Percentiles rank a stretch among this genome's conserved stretches.
Evolutionary conservation across 1,284 basidiomycete species (phyloP).

Genomic region (Ganoderma multipileum): DNA sequence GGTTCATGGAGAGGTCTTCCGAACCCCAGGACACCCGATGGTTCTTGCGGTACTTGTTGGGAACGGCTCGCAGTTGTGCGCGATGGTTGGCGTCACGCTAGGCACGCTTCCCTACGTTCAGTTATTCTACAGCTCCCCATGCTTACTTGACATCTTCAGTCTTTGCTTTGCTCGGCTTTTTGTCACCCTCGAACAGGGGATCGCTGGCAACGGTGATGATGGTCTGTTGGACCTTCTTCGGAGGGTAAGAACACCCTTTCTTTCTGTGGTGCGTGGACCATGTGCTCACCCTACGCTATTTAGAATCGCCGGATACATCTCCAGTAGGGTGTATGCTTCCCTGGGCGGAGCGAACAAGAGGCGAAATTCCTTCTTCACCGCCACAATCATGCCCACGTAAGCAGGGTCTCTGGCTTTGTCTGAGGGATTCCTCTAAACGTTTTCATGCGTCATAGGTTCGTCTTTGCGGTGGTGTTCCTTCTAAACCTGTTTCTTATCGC

Average conservation of each 20-base stretch:
- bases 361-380: conserved; percentile 88
- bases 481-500: conserved; percentile 88
- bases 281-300: conserved; percentile 4
- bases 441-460: conserved; percentile 53
- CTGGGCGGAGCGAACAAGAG: conserved; percentile 84
- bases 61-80: conserved; percentile 89
- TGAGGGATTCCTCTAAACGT: conserved; percentile 6
- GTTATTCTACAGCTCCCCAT: neutral
- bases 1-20: conserved; percentile 96
- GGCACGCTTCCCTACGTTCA: conserved; percentile 47
- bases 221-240: conserved; percentile 95
- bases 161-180: conserved; percentile 96
- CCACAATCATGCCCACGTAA: conserved; percentile 88
- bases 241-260: conserved; percentile 62
- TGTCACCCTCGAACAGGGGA: conserved; percentile 95
- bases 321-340: conserved; percentile 84
- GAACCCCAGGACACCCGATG: conserved; percentile 82
- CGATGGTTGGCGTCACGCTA: conserved; percentile 91
- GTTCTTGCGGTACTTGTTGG: conserved; percentile 87
- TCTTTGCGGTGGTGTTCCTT: conserved; percentile 85
- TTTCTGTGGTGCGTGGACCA: neutral
- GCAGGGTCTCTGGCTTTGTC: conserved; percentile 35
- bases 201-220: conserved; percentile 96
- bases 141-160: conserved; percentile 51
- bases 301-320: conserved; percentile 90